phyloP scores from a whole-genome alignment of 179 eudicot genomes.

The Silene vulgaris region DNA sequence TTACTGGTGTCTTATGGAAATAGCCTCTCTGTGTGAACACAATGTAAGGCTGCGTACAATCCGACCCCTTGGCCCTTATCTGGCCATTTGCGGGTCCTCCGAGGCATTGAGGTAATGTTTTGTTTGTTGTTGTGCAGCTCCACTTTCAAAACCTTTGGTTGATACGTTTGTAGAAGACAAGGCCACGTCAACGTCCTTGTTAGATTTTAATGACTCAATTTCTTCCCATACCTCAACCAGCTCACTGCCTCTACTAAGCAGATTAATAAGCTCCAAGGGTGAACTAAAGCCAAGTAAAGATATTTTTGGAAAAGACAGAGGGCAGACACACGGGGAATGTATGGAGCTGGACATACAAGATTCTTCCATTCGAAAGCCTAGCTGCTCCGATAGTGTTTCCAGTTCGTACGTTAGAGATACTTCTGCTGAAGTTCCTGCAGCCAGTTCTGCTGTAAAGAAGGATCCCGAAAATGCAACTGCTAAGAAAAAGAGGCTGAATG shows the following conservation, averaged over 20 bases:
- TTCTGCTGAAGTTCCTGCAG: slow-evolving; percentile 29
- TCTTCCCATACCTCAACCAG: slow-evolving; percentile 37
- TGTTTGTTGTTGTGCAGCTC: slow-evolving; percentile 13
- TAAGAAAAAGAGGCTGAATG: slow-evolving; percentile 33
- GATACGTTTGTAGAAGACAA: slow-evolving; percentile 18
- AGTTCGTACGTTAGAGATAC: slow-evolving; percentile 33
- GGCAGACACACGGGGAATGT: slow-evolving; percentile 8
- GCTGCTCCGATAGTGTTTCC: slow-evolving; percentile 42
- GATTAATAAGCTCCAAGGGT: slow-evolving; percentile 23
- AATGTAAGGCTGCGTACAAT: neutral
- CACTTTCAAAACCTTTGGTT: slow-evolving; percentile 5
- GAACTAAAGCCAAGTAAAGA: slow-evolving; percentile 14
- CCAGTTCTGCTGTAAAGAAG: slow-evolving; percentile 25
- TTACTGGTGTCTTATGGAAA: neutral
- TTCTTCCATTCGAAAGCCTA: slow-evolving; percentile 26
- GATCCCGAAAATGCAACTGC: slow-evolving; percentile 20
- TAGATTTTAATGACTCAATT: slow-evolving; percentile 29
- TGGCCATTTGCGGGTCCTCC: neutral
- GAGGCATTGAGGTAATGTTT: neutral
- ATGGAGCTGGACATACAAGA: slow-evolving; percentile 21
- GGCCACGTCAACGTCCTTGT: slow-evolving; percentile 30
- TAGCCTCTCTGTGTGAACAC: slow-evolving; percentile 2
- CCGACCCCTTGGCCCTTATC: neutral
- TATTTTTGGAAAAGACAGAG: slow-evolving; percentile 18
- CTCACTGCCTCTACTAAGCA: slow-evolving; percentile 26